Base-by-base conservation (phyloP, 257 asterid genomes). In the Nicotiana obtusifolia region DNA sequence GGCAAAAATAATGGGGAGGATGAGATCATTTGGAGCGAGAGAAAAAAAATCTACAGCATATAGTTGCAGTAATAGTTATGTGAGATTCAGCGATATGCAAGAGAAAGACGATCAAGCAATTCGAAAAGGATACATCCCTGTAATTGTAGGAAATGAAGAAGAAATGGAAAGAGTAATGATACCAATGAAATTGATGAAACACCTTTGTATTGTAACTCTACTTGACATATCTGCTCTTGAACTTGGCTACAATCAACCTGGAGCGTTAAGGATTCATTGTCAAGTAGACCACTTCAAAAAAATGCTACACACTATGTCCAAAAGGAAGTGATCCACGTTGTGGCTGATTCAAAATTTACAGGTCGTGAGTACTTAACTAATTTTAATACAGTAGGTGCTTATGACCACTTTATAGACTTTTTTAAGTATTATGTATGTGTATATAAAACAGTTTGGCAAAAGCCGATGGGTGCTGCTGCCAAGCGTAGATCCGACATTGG, bases 211-310 rank as follows among this genome's bases (percentile, higher is more conserved):
- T 49, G 76, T 76, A 1, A 57, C 56, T 13, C 30, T 82, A 14
- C 81, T 82, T 31, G 81, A 82, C 3, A n/a, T 71, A 11, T 44
- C 64, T 9, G 57, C 49, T n/a, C 22, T 37, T 16, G 81, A 82
- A 41, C 69, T 75, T 54, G 84, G 86, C 22, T 69, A 79, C 49
- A 79, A 31, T 53, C 77, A 71, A 30, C 67, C 67, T 19, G 86
- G 86, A 20, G 37, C 66, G 13, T 26, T 83, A 35, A 80, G 81
- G 47, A 59, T 84, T 30, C 78, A 66, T 9, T 84, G 77, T 15
- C 52, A 47, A 41, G 20, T 64, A n/a, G 49, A 71, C 22, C 66
- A 54, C 7, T 80, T 84, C 81, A 84, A 71, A 17, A 52, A 19
- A 64, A 84, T 80, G 66, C 61, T 80, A n/a, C 77, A 9, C 10